phyloP scores from a whole-genome alignment of 176 grass and related monocot species.

The Ananas comosus region DNA sequence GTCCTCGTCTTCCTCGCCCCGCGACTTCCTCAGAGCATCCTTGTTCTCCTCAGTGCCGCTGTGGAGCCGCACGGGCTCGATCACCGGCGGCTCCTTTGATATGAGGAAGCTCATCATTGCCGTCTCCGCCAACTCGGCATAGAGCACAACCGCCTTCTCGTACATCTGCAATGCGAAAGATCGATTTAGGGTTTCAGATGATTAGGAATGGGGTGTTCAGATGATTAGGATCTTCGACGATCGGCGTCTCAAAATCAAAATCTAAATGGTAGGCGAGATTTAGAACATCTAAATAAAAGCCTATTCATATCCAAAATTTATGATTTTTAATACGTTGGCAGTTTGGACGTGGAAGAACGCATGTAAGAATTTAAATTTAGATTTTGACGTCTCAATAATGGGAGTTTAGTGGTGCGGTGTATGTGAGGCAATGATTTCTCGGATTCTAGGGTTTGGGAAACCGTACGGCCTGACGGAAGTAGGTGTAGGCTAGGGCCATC shows the following conservation, averaged over 20 bases:
- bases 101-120: conserved; percentile 81
- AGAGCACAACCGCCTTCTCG: conserved; percentile 77
- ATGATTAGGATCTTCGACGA: no score
- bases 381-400: no score
- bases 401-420: no score
- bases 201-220: background rate
- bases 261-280: no score
- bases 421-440: no score
- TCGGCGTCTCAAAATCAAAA: no score
- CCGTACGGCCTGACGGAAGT: conserved; percentile 73
- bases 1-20: conserved; percentile 91
- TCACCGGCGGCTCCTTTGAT: conserved; percentile 77
- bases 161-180: conserved; percentile 56
- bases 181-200: conserved; percentile 1
- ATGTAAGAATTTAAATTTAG: no score
- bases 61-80: conserved; percentile 77
- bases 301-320: no score
- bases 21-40: conserved; percentile 76
- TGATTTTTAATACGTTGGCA: no score
- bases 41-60: conserved; percentile 95
- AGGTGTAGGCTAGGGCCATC: conserved; percentile 88
- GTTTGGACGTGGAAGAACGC: no score
- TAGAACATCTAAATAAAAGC: no score
- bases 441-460: background rate
- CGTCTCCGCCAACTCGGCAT: conserved; percentile 89